Base-by-base conservation (phyloP, 768 basidiomycete genomes). In the Hygrocybe coccinea region DNA sequence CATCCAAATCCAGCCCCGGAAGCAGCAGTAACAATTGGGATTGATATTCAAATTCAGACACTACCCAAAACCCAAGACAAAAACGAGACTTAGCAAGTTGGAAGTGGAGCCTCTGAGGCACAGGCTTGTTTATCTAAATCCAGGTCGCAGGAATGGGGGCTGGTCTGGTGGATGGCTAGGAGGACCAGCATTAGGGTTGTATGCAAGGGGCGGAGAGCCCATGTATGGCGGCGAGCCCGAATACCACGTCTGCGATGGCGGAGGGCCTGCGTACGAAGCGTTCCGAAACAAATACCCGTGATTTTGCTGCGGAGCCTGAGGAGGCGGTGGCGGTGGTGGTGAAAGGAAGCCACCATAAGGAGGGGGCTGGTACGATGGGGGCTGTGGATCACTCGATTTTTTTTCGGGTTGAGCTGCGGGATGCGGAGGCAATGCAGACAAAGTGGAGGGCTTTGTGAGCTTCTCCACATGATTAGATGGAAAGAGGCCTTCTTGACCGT, bases 391-490 rank as follows among this genome's bases (percentile, higher is more conserved):
- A 14, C 11, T 41, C 19, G 39, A 3, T 41, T 41, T 19, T 4
- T 14, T 14, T 34, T 50, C 22, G 24, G 53, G 43, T 11, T 3
- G 12, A 14, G 56, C 24, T 9, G 69, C 57, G 21, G 63, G 63
- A 17, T 52, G 50, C 22, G 84, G 56, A 59, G 21, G 44, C 22
- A 17, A 22, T 12, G 44, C 10, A 5, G 44, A 12, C 17, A 22
- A 12, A 8, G n/a, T 22, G 44, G 21, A 3, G 15, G 44, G 21
- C 11, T 46, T 46, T 2, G 44, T 5, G n/a, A 46, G 21, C 15
- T 78, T 80, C 69, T 87, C 81, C 37, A 89, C 87, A 55, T 88
- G 78, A 59, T 82, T 83, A 22, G 85, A 78, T 0, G 91, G 91
- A 70, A 93, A 91, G 34, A 91, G 74, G n/a, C 85, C 91, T 43